Percentiles rank a stretch among this genome's conserved stretches.
These are phyloP conservation scores for Alternaria atra DNA, from an alignment of 2,329 filamentous ascomycete genomes.

Conservation along the genomic window DNA sequence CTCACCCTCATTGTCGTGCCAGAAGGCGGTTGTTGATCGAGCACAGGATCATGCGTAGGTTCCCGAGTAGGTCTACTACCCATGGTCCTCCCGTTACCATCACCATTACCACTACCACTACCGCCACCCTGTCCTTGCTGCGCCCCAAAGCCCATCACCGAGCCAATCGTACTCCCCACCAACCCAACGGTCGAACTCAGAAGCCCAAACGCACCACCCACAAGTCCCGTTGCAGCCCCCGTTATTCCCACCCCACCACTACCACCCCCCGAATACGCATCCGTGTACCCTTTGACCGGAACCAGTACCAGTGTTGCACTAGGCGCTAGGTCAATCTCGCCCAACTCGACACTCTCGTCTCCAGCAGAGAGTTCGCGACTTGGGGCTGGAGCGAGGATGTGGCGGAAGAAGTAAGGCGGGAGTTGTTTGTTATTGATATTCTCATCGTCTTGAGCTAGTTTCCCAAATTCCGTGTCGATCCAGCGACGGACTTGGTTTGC, in stretches of 20 bases:
- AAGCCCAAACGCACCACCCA: conserved; percentile 46
- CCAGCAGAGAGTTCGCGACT: conserved; percentile 76
- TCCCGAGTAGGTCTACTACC: conserved; percentile 17
- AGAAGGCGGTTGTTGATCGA: conserved; percentile 19
- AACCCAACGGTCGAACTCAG: conserved; percentile 47
- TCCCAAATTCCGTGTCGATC: conserved; percentile 66
- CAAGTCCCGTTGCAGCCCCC: conserved; percentile 42
- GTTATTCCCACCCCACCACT: conserved; percentile 35
- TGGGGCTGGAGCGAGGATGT: conserved; percentile 80
- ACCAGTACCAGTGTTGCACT: conserved; percentile 85
- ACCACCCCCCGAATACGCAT: conserved; percentile 62
- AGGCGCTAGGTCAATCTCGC: conserved; percentile 76
- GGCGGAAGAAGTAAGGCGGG: conserved; percentile 81
- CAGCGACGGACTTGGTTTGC: conserved; percentile 74
- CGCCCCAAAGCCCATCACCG: conserved; percentile 38
- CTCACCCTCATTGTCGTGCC: conserved; percentile 52
- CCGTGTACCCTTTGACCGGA: conserved; percentile 69
- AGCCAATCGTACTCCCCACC: conserved; percentile 44
- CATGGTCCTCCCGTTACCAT: conserved; percentile 15
- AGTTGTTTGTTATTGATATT: conserved; percentile 33
- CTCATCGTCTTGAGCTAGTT: conserved; percentile 32
- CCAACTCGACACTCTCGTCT: conserved; percentile 75
- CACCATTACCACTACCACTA: background rate
- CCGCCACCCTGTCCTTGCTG: conserved; percentile 15
- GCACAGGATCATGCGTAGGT: conserved; percentile 17